A percentile compares a stretch with the other conserved stretches of the same genome.
phyloP scores from a whole-genome alignment of 441 rosid species.

The Capsella rubella region DNA sequence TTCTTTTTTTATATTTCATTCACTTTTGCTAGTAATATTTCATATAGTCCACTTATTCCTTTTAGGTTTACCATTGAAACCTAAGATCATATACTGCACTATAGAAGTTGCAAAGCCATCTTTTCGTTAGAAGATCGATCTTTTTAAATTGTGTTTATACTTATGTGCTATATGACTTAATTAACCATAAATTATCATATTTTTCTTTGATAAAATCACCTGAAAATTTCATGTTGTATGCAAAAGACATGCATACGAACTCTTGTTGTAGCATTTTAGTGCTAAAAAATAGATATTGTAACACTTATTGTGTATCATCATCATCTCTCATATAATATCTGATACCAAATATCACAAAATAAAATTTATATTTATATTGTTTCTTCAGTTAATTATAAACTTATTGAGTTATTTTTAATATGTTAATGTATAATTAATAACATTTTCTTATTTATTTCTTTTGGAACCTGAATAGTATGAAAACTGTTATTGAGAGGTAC shows the following conservation, averaged over 20 bases:
- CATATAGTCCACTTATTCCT: background rate
- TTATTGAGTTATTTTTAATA: background rate
- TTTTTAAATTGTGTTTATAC: no score
- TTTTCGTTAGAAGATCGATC: no score
- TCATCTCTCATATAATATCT: background rate
- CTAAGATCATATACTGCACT: no score
- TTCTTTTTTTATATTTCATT: no score
- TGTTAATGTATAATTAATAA: background rate
- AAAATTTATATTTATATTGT: background rate
- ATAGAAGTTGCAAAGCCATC: no score
- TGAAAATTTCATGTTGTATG: no score
- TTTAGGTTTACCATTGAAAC: background rate
- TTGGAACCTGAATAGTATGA: slow-evolving; percentile 55
- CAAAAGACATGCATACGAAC: background rate
- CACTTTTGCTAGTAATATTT: no score
- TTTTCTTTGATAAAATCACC: no score
- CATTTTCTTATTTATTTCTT: background rate
- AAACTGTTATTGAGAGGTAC: slow-evolving; percentile 63
- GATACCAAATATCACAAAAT: background rate
- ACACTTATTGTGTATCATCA: background rate
- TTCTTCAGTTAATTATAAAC: background rate
- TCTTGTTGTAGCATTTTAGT: background rate
- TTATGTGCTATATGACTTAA: no score
- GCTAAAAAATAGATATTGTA: background rate
- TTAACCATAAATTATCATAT: no score